Conservation (phyloP, 257 asterid species). For the Solanum appendiculatum region DNA sequence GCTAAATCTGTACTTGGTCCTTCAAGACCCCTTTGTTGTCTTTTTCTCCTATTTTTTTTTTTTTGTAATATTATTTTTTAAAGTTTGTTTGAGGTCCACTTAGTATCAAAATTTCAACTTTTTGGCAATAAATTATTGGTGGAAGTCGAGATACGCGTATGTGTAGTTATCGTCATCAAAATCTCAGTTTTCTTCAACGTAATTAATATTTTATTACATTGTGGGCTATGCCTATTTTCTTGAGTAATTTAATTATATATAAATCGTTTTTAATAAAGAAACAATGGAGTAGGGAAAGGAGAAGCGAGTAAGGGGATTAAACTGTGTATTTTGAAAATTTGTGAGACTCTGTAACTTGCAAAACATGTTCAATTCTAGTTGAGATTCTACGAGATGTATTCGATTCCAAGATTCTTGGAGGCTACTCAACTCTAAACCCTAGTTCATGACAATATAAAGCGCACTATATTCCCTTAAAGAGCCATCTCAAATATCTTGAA, state of each 20-base stretch:
- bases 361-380: too few relatives aligned
- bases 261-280: too few relatives aligned
- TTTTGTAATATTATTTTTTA: neutral
- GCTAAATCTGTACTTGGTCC: neutral
- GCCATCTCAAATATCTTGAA: too few relatives aligned
- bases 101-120: neutral
- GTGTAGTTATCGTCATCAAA: neutral
- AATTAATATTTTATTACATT: neutral
- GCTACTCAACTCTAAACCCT: too few relatives aligned
- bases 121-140: neutral
- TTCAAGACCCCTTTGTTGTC: neutral
- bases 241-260: neutral
- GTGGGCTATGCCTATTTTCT: neutral
- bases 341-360: too few relatives aligned
- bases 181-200: slow-evolving; percentile 5
- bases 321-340: too few relatives aligned
- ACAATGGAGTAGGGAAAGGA: neutral
- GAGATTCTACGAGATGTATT: too few relatives aligned
- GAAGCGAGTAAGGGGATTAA: too few relatives aligned
- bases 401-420: too few relatives aligned
- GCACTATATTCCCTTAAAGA: too few relatives aligned
- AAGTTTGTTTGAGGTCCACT: neutral
- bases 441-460: too few relatives aligned
- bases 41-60: neutral
- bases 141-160: neutral